Conservation (phyloP, 2,329 filamentous ascomycete species). For the Talaromyces funiculosus region DNA sequence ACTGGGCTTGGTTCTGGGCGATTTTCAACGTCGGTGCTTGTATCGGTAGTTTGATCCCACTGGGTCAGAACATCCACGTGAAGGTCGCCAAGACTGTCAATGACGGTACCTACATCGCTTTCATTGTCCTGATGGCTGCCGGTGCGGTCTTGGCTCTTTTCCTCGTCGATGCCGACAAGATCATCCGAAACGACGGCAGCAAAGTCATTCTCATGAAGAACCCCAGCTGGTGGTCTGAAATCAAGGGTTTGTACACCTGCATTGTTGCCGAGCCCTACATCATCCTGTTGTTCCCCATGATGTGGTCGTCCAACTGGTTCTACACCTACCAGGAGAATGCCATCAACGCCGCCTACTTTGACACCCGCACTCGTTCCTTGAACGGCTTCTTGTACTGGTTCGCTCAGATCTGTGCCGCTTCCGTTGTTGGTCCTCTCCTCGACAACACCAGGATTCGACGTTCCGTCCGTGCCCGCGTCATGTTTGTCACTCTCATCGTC, state of each 20-base stretch:
- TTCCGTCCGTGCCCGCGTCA: slow-evolving; percentile 55
- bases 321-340: slow-evolving; percentile 64
- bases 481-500: slow-evolving; percentile 50
- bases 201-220: slow-evolving; percentile 73
- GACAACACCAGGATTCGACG: slow-evolving; percentile 53
- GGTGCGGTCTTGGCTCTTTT: slow-evolving; percentile 59
- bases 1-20: slow-evolving; percentile 81
- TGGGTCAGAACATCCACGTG: slow-evolving; percentile 16
- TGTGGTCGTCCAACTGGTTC: slow-evolving; percentile 53
- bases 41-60: slow-evolving; percentile 56
- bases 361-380: slow-evolving; percentile 58
- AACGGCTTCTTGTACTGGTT: slow-evolving; percentile 64
- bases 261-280: slow-evolving; percentile 60
- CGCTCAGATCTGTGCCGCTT: slow-evolving; percentile 62
- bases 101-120: slow-evolving; percentile 68
- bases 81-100: slow-evolving; percentile 6
- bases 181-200: slow-evolving; percentile 65
- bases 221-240: slow-evolving; percentile 66
- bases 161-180: slow-evolving; percentile 59
- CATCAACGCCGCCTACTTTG: slow-evolving; percentile 58
- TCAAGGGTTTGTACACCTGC: slow-evolving; percentile 64
- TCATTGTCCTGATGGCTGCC: slow-evolving; percentile 64
- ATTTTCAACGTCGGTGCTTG: slow-evolving; percentile 84
- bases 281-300: slow-evolving; percentile 64
- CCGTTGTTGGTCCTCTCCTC: slow-evolving; percentile 60